These are phyloP conservation scores for Acorus gramineus DNA, from an alignment of 106 monocot genomes.

Conservation along the genomic window DNA sequence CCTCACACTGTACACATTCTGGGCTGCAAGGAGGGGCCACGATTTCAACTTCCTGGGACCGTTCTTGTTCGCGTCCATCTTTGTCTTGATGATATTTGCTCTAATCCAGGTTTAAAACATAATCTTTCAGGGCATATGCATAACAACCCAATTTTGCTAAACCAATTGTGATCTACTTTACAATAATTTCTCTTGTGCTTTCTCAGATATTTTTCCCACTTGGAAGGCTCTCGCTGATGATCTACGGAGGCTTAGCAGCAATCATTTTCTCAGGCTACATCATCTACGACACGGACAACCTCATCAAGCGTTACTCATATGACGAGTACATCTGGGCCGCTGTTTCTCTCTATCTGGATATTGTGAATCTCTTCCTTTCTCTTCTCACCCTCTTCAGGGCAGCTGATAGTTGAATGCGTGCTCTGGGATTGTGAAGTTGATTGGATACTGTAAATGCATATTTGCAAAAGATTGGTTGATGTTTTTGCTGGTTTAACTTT, in stretches of 20 bases:
- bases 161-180: background rate
- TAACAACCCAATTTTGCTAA: background rate
- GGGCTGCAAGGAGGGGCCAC: slow-evolving; percentile 56
- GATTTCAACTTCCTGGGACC: slow-evolving; percentile 77
- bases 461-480: too few relatives aligned
- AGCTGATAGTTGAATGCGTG: slow-evolving; percentile 1
- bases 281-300: slow-evolving; percentile 77
- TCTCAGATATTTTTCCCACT: slow-evolving; percentile 60
- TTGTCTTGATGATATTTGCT: slow-evolving; percentile 63
- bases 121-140: background rate
- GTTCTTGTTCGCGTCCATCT: slow-evolving; percentile 53
- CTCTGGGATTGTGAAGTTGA: too few relatives aligned
- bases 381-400: slow-evolving; percentile 60
- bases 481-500: too few relatives aligned
- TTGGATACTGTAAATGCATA: too few relatives aligned
- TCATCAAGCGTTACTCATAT: slow-evolving; percentile 80
- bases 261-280: slow-evolving; percentile 70
- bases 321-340: slow-evolving; percentile 90
- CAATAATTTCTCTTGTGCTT: background rate
- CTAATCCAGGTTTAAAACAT: slow-evolving; percentile 54
- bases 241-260: slow-evolving; percentile 65
- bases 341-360: slow-evolving; percentile 54
- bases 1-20: slow-evolving; percentile 81
- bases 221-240: slow-evolving; percentile 61
- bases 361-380: slow-evolving; percentile 71